Evolutionary conservation across 2,329 filamentous ascomycete species (phyloP), one percentile per base, ranked within the genome.

Genomic region (Colletotrichum incanum): DNA sequence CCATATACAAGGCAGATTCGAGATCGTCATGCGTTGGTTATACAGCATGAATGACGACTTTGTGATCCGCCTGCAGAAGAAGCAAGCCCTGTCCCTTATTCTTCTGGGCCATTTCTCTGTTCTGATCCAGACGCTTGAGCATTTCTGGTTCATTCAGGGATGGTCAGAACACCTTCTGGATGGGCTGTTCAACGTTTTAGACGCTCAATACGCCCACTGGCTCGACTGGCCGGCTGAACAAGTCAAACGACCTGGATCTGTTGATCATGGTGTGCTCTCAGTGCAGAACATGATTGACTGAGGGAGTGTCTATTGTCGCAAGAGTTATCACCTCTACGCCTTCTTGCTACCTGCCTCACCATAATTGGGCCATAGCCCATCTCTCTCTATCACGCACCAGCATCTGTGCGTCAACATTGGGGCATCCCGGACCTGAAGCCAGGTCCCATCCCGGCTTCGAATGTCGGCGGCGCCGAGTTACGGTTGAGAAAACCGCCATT

Each of bases 211-310:
- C 16, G 26, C 56, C 31, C 50, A 58, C 34, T 71, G 68, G 68
- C 50, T 68, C 11, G 49, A 18, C 9, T 71, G 68, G 68, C 65
- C 69, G 1, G 43, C 69, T 7, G 58, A 72, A 52, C 65, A 72
- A 45, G 59, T 72, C 43, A 63, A 59, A 37, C 50, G 23, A 0
- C 34, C 52, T 2, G 58, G 16, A 3, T 34, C 65, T 31, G 66
- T 74, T 3, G 71, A 80, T 64, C 63, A 64, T 67, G 77, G 79
- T 59, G 75, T 77, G 65, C 76, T 70, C 6, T 75, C 78, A 1
- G 77, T 71, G 8, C 62, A 43, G 12, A 62, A 50, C 41, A 67
- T 71, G 16, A 66, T 62, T 26, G 43, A 62, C 23, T 73, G 56
- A 73, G 45, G 3, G 18, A 37, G 12, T 37, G 12, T 8, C 41